Conservation (phyloP, 371 early-diverging fungal genomes). For the Parasitella parasitica region DNA sequence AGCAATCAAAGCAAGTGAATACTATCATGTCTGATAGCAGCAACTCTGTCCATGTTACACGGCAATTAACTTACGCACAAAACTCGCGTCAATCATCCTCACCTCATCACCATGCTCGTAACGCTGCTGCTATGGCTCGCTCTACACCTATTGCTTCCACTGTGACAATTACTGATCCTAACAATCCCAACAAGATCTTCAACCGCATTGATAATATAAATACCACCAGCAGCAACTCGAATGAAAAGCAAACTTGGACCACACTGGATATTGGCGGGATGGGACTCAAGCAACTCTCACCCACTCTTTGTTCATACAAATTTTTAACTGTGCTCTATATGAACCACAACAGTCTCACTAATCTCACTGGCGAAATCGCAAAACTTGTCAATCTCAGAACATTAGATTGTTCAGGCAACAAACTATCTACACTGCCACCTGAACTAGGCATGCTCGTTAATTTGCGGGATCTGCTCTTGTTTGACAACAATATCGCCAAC, state of each 20-base stretch:
- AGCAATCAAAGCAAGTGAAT: constrained; percentile 13
- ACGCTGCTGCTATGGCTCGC: constrained; percentile 64
- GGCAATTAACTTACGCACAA: constrained; percentile 70
- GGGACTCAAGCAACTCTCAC: constrained; percentile 76
- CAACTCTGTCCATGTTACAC: constrained; percentile 56
- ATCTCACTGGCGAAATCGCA: constrained; percentile 75
- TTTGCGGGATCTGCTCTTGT: constrained; percentile 86
- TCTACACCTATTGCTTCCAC: constrained; percentile 46
- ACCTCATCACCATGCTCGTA: constrained; percentile 86
- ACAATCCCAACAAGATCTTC: constrained; percentile 54
- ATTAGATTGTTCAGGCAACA: constrained; percentile 90
- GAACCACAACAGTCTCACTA: constrained; percentile 88
- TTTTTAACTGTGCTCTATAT: constrained; percentile 90
- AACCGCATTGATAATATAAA: constrained; percentile 4
- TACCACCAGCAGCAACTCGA: constrained; percentile 23
- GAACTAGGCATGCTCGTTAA: constrained; percentile 87
- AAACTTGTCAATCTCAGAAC: constrained; percentile 64
- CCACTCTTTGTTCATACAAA: constrained; percentile 70
- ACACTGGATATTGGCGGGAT: constrained; percentile 90
- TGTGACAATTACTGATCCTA: constrained; percentile 60
- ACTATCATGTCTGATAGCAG: constrained; percentile 9
- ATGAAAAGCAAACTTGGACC: constrained; percentile 63
- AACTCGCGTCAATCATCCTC: constrained; percentile 74
- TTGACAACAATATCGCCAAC: constrained; percentile 88
- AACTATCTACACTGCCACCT: constrained; percentile 82